Evolutionary conservation across 2,329 filamentous ascomycete genomes (phyloP), one percentile per base, ranked within the genome.

Genomic region (Arthroderma sp.): DNA sequence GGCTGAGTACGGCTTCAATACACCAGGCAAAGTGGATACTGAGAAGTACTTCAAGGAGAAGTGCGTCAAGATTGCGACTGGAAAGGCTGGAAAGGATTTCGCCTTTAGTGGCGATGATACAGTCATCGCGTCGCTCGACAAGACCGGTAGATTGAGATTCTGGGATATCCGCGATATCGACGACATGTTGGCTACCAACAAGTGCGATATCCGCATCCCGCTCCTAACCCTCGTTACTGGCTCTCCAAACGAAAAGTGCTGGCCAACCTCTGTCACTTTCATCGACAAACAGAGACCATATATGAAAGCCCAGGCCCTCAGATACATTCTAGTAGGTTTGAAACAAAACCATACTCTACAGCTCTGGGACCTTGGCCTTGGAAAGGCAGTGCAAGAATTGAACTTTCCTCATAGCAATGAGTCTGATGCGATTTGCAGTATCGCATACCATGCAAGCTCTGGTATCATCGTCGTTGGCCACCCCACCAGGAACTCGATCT

Each of bases 331-430:
- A 69, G 88, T 98, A 61, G 93, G 93, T 66, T 89, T 97, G 82
- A 96, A 97, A 77, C 93, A 98, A 73, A 98, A 98, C 73, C 93
- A 98, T 75, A 94, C 91, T 57, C 82, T 98, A 61, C 94, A 98
- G 77, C 82, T 98, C 47, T 98, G 93, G 94, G 93, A 98, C 76
- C 84, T 98, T 67, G 90, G 88, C 43, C 84, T 98, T 35, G 87
- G 87, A 63, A 96, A 96, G 74, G 88, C 91, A 31, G 93, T 98
- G 38, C 91, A 98, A 71, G 93, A 98, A 75, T 85, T 98, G 70
- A 93, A 95, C 70, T 83, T 98, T 58, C 93, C 93, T 0, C 91
- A 98, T 69, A 88, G 88, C 74, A 95, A 93, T 68, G 91, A 97
- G 70, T 94, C 89, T 2, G 91, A 96, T 72, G 90, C 90, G n/a